phyloP scores from a whole-genome alignment of 2,329 filamentous ascomycete species.

The Metarhizium album region DNA sequence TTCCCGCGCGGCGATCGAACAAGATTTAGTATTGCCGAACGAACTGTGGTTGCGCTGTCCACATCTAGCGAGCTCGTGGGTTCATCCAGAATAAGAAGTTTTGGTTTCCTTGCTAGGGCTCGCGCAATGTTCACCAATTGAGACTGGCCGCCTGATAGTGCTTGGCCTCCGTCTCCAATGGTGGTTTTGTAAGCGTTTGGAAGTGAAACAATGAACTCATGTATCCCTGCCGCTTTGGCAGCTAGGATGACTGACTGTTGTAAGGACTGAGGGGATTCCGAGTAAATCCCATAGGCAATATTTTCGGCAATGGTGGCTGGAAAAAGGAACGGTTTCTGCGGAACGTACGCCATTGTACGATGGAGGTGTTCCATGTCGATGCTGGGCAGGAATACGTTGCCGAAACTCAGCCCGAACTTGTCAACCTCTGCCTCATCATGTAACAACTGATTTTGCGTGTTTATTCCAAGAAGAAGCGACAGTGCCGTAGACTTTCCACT shows the following conservation, averaged over 20 bases:
- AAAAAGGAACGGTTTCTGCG: slow-evolving; percentile 66
- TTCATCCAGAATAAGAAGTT: slow-evolving; percentile 73
- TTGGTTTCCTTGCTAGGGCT: slow-evolving; percentile 60
- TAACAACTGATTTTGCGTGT: slow-evolving; percentile 28
- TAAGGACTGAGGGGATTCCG: slow-evolving; percentile 38
- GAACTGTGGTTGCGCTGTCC: slow-evolving; percentile 52
- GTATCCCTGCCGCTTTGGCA: slow-evolving; percentile 52
- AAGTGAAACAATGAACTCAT: slow-evolving; percentile 66
- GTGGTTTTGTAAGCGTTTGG: slow-evolving; percentile 49
- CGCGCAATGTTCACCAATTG: slow-evolving; percentile 75
- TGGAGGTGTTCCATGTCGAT: slow-evolving; percentile 53
- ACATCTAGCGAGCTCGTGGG: slow-evolving; percentile 73
- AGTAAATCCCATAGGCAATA: slow-evolving; percentile 65
- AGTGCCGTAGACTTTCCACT: slow-evolving; percentile 86
- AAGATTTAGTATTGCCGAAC: slow-evolving; percentile 48
- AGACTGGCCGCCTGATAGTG: slow-evolving; percentile 69
- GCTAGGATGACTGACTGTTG: slow-evolving; percentile 35
- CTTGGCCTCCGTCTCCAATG: slow-evolving; percentile 65
- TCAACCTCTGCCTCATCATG: background rate
- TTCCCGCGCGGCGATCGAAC: slow-evolving; percentile 20
- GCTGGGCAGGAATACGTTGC: slow-evolving; percentile 40
- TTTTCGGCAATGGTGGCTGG: slow-evolving; percentile 68
- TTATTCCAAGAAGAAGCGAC: slow-evolving; percentile 63
- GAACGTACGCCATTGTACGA: slow-evolving; percentile 53
- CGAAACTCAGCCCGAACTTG: slow-evolving; percentile 41